Evolutionary conservation across 2,329 filamentous ascomycete species (phyloP).

Genomic region (Alternaria dauci): DNA sequence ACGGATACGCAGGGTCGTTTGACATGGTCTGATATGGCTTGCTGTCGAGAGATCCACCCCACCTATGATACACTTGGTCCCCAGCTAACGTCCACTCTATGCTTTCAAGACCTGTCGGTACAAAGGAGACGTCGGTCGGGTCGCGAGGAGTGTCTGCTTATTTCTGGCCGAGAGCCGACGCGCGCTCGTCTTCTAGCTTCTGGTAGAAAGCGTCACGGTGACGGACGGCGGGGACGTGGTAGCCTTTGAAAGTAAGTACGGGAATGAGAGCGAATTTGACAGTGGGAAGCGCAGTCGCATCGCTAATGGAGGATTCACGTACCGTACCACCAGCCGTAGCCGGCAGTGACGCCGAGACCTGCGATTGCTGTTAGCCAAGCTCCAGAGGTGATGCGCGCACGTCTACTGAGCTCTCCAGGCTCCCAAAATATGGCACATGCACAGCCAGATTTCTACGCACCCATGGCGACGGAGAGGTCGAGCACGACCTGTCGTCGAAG

Average conservation of each 20-base stretch:
- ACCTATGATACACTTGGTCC: conserved; percentile 45
- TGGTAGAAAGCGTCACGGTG: conserved; percentile 70
- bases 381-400: conserved; percentile 15
- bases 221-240: conserved; percentile 70
- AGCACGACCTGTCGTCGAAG: conserved; percentile 71
- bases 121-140: conserved; percentile 39
- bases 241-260: conserved; percentile 56
- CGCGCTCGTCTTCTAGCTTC: conserved; percentile 69
- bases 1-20: conserved; percentile 4
- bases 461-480: conserved; percentile 71
- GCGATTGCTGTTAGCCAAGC: conserved; percentile 34
- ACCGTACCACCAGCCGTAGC: conserved; percentile 75
- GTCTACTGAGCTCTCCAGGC: conserved; percentile 10
- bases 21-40: conserved; percentile 24
- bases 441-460: conserved; percentile 55
- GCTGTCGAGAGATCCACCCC: conserved; percentile 34
- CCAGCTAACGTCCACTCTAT: conserved; percentile 37
- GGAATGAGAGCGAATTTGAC: background rate
- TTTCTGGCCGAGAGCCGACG: conserved; percentile 55
- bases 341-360: conserved; percentile 70
- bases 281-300: conserved; percentile 1
- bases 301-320: conserved; percentile 44
- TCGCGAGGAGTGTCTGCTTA: conserved; percentile 20
- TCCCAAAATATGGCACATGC: conserved; percentile 1
- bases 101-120: conserved; percentile 30